phyloP scores from a whole-genome alignment of 106 monocot genomes.

The Amphibolis antarctica region DNA sequence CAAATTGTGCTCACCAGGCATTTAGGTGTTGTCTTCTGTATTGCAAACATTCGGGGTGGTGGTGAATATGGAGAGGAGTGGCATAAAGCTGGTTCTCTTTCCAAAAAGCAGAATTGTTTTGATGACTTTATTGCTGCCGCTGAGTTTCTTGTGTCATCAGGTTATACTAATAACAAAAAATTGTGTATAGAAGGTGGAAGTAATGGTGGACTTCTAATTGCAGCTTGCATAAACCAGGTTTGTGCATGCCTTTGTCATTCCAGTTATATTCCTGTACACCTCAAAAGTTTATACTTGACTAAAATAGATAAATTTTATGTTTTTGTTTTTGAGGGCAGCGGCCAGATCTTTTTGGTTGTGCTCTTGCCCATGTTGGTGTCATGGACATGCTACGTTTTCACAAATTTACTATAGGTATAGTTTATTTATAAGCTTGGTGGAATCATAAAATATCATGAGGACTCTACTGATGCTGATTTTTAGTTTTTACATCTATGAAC shows the following conservation, averaged over 20 bases:
- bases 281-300: neutral
- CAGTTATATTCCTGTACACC: neutral
- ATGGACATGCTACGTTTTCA: constrained; percentile 99
- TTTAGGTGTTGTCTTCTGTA: constrained; percentile 57
- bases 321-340: constrained; percentile 30
- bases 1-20: constrained; percentile 54
- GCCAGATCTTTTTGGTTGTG: constrained; percentile 96
- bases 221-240: constrained; percentile 95
- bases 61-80: constrained; percentile 99
- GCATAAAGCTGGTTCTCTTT: constrained; percentile 82
- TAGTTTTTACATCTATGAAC: neutral
- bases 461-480: neutral
- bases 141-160: constrained; percentile 62
- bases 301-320: neutral
- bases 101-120: constrained; percentile 92
- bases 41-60: constrained; percentile 93
- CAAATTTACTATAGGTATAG: constrained; percentile 79
- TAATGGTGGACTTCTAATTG: constrained; percentile 94
- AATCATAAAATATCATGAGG: neutral
- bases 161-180: constrained; percentile 50
- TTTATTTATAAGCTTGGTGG: neutral
- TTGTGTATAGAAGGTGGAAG: constrained; percentile 94
- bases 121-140: constrained; percentile 87
- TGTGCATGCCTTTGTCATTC: neutral
- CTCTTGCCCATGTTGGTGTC: constrained; percentile 91